These are phyloP conservation scores for Tricholomella constricta DNA, from an alignment of 768 basidiomycete species.

Conservation along the genomic window DNA sequence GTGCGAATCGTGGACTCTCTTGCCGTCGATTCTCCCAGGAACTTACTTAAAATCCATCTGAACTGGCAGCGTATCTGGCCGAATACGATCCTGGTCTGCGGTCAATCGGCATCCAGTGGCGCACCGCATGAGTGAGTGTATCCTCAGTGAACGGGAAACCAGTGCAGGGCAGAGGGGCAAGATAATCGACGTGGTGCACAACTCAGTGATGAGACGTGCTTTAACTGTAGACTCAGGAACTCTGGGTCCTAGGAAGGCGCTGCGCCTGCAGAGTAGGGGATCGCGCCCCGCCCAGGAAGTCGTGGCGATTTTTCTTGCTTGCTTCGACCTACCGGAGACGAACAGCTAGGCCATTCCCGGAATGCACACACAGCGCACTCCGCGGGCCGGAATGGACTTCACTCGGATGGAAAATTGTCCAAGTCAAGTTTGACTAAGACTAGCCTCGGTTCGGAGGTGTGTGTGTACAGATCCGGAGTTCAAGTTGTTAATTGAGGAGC, in stretches of 20 bases:
- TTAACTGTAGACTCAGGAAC: slow-evolving; percentile 17
- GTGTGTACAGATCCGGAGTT: slow-evolving; percentile 36
- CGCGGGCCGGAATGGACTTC: slow-evolving; percentile 34
- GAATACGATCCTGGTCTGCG: slow-evolving; percentile 41
- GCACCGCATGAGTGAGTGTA: slow-evolving; percentile 34
- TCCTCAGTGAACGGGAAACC: slow-evolving; percentile 16
- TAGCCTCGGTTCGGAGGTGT: slow-evolving; percentile 35
- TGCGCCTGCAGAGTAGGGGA: slow-evolving; percentile 35
- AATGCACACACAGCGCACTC: too few relatives aligned
- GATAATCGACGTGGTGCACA: slow-evolving; percentile 39
- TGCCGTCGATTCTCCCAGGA: slow-evolving; percentile 24
- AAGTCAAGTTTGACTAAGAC: slow-evolving; percentile 33
- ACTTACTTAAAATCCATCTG: slow-evolving; percentile 28
- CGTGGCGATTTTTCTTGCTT: slow-evolving; percentile 39
- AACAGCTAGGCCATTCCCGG: too few relatives aligned
- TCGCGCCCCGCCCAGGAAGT: slow-evolving; percentile 41
- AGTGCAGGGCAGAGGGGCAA: slow-evolving; percentile 20
- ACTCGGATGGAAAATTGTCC: slow-evolving; percentile 28
- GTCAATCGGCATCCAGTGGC: slow-evolving; percentile 42
- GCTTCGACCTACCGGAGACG: slow-evolving; percentile 34
- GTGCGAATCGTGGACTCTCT: slow-evolving; percentile 32
- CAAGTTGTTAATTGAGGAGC: slow-evolving; percentile 40
- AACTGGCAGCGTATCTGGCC: slow-evolving; percentile 30
- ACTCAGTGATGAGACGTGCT: slow-evolving; percentile 32
- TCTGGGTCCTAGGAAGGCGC: slow-evolving; percentile 43